Evolutionary conservation across 345 rosid genomes (phyloP).

Genomic region (Iberis pinnata): DNA sequence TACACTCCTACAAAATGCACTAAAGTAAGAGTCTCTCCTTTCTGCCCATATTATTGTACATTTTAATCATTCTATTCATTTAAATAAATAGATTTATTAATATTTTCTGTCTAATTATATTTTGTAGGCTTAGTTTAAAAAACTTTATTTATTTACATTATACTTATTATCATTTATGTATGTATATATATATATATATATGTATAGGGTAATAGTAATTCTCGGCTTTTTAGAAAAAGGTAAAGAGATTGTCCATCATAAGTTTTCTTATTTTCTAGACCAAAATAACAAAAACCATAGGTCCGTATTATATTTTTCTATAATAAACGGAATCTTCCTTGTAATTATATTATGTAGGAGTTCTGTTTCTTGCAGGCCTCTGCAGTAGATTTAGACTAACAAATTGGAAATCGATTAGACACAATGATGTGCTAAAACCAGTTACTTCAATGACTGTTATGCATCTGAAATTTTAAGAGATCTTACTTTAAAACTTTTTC

Average conservation of each 20-base stretch:
- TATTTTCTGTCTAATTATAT: too few relatives aligned
- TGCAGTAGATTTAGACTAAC: slow-evolving; percentile 17
- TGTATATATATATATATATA: too few relatives aligned
- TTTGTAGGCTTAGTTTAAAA: too few relatives aligned
- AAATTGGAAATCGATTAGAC: slow-evolving; percentile 21
- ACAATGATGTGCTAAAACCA: slow-evolving; percentile 14
- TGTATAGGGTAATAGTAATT: slow-evolving; percentile 1
- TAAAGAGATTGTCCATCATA: neutral
- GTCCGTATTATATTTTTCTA: neutral
- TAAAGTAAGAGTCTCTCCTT: too few relatives aligned
- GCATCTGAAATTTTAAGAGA: neutral
- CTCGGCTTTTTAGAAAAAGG: neutral
- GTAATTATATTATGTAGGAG: neutral
- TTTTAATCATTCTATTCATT: too few relatives aligned
- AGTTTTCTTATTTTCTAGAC: slow-evolving; percentile 4
- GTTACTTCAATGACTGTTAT: slow-evolving; percentile 8
- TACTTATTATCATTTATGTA: too few relatives aligned
- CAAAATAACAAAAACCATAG: slow-evolving; percentile 10
- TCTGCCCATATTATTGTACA: too few relatives aligned
- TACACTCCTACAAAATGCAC: too few relatives aligned
- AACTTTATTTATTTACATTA: too few relatives aligned
- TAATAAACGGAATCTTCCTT: too few relatives aligned
- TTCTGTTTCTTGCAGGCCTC: slow-evolving; percentile 18
- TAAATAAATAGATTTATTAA: too few relatives aligned
- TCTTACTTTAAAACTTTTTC: neutral